Base-by-base conservation (phyloP, 495 filamentous ascomycete genomes). In the Evernia prunastri region DNA sequence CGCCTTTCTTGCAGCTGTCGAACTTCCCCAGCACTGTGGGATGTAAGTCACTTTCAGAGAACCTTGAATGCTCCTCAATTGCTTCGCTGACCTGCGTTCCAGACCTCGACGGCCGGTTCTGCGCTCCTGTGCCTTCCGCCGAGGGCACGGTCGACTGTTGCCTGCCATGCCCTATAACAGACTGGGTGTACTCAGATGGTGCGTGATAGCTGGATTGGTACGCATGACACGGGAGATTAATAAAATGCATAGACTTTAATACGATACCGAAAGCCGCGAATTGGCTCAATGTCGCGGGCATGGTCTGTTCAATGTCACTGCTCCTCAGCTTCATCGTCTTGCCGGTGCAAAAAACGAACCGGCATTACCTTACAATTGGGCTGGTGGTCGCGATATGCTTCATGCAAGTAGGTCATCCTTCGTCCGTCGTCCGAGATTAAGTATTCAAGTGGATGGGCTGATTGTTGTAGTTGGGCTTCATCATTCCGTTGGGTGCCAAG, bases 291-390 rank as follows among this genome's bases (percentile, higher is more conserved):
- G 86, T 96, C 35, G 85, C 79, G 11, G 82, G 90, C 63, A 81
- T 92, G 39, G 78, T 86, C 37, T 84, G 88, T 66, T 87, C 86
- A 65, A 70, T 86, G 35, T 94, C 94, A 69, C 77, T 97, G 60
- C 79, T 97, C 11, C 47, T 92, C 17, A 96, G 91, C 18, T 97
- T 90, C 77, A 77, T 86, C 9, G 83, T 89, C 18, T 81, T 98
- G 56, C 91, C 95, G 2, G 84, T 89, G n/a, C 90, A 94, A 73
- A 90, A 87, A 77, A 96, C 95, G 23, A 84, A 90, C 69, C 86
- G 92, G 59, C 94, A 97, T 72, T 97, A 97, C 70, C 75, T 97
- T 54, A 96, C 89, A 70, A 87, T 96, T 58, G 91, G 89, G 72
- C 81, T 97, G 63, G 86, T 91, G 1, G 73, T 89, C 61, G 89